phyloP scores from a whole-genome alignment of 495 filamentous ascomycete species.

The Aspergillus conjunctus region DNA sequence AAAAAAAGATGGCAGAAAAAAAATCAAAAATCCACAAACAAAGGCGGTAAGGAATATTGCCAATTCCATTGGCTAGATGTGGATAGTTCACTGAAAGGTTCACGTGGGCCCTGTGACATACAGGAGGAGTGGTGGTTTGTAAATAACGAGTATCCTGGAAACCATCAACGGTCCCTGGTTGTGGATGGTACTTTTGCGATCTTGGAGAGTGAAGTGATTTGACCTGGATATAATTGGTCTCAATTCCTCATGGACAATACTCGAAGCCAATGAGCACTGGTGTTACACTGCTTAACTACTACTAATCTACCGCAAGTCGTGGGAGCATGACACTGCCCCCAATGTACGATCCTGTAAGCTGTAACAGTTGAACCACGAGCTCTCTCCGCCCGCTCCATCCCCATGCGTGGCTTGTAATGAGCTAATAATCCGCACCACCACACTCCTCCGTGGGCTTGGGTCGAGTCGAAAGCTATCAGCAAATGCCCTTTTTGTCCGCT shows the following conservation, averaged over 20 bases:
- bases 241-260: background rate
- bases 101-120: slow-evolving; percentile 27
- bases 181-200: too few species aligned
- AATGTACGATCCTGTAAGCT: slow-evolving; percentile 15
- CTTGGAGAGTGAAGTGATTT: background rate
- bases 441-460: slow-evolving; percentile 1
- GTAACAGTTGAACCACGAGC: slow-evolving; percentile 29
- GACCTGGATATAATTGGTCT: background rate
- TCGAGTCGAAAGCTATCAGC: background rate
- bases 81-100: background rate
- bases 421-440: slow-evolving; percentile 12
- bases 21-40: slow-evolving; percentile 25
- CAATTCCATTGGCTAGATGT: slow-evolving; percentile 27
- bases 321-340: background rate
- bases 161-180: background rate
- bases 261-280: background rate
- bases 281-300: slow-evolving; percentile 6
- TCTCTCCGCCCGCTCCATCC: slow-evolving; percentile 32
- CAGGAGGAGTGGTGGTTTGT: background rate
- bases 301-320: background rate
- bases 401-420: slow-evolving; percentile 11
- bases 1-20: slow-evolving; percentile 35
- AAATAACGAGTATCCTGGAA: background rate
- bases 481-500: background rate
- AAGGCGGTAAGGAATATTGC: slow-evolving; percentile 27